Evolutionary conservation across 2,329 filamentous ascomycete genomes (phyloP).

Genomic region (Dactylellina parvicollis): DNA sequence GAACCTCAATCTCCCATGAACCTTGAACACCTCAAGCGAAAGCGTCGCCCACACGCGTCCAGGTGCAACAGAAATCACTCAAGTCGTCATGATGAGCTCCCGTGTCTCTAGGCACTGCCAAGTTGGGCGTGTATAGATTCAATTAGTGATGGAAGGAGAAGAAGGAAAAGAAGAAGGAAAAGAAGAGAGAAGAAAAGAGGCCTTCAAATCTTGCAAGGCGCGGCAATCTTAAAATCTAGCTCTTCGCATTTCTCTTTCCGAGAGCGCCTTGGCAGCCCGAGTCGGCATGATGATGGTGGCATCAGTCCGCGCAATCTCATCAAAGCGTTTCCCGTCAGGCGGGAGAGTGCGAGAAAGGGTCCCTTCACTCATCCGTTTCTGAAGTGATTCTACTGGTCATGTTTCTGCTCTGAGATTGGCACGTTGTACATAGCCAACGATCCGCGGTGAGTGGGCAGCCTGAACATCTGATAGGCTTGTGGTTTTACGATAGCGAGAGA

Average conservation of each 20-base stretch:
- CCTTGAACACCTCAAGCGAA: not conserved
- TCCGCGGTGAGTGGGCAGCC: not conserved
- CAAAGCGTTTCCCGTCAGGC: constrained; percentile 27
- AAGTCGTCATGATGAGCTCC: constrained; percentile 31
- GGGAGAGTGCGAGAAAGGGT: constrained; percentile 1
- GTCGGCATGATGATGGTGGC: constrained; percentile 16
- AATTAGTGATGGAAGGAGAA: constrained; percentile 1
- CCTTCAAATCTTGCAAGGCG: constrained; percentile 24
- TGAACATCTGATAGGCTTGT: not conserved
- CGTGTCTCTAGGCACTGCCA: not conserved
- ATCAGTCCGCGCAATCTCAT: constrained; percentile 37
- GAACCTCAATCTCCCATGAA: constrained; percentile 15
- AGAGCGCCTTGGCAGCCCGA: constrained; percentile 13
- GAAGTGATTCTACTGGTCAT: constrained; percentile 31
- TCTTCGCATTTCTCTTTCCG: not conserved
- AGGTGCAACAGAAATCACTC: constrained; percentile 41
- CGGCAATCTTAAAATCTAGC: constrained; percentile 27
- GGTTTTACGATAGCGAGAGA: not conserved
- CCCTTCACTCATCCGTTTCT: constrained; percentile 22
- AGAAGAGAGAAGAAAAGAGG: not conserved
- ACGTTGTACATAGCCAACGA: constrained; percentile 14
- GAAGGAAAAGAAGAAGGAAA: not conserved
- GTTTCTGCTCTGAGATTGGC: constrained; percentile 31
- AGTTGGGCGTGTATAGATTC: too few relatives aligned
- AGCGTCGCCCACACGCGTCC: too few relatives aligned